Percentiles rank a stretch among this genome's conserved stretches.
Conservation (phyloP, 2,329 filamentous ascomycete species). For the Ilyonectria mors-panacis region DNA sequence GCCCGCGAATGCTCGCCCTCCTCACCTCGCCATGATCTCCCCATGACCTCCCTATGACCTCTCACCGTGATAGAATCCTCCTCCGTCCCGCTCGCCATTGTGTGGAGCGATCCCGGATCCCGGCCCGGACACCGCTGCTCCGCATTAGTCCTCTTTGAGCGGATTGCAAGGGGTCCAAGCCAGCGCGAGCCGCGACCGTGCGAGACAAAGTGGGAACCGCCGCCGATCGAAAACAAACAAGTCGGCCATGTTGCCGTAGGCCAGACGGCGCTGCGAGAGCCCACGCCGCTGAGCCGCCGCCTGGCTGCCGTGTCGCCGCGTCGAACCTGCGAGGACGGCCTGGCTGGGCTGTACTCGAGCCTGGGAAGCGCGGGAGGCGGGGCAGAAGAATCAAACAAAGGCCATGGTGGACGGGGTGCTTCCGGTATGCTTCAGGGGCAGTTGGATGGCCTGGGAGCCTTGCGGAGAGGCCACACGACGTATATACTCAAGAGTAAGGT, state of each 20-base stretch:
- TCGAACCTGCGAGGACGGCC: background rate
- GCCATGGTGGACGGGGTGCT: background rate
- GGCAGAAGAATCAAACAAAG: conserved; percentile 26
- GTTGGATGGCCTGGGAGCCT: background rate
- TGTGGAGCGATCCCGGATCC: conserved; percentile 29
- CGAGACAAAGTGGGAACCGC: conserved; percentile 14
- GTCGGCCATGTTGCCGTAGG: background rate
- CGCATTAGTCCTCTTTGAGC: conserved; percentile 31
- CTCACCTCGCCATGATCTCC: conserved; percentile 17
- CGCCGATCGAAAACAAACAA: background rate
- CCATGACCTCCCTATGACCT: background rate
- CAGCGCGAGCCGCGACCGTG: conserved; percentile 16
- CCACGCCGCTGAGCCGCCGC: background rate
- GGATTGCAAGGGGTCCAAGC: background rate
- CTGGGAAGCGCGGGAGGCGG: background rate
- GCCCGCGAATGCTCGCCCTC: conserved; percentile 18
- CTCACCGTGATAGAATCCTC: background rate
- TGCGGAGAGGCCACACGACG: background rate
- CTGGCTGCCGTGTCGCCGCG: background rate
- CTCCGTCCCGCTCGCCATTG: background rate
- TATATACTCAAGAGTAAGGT: background rate
- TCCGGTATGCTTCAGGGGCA: background rate
- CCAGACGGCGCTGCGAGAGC: background rate
- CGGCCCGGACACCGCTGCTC: conserved; percentile 15
- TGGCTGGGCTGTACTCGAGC: background rate